Conservation (phyloP, 2,329 filamentous ascomycete species). For the Apiospora aurea region DNA sequence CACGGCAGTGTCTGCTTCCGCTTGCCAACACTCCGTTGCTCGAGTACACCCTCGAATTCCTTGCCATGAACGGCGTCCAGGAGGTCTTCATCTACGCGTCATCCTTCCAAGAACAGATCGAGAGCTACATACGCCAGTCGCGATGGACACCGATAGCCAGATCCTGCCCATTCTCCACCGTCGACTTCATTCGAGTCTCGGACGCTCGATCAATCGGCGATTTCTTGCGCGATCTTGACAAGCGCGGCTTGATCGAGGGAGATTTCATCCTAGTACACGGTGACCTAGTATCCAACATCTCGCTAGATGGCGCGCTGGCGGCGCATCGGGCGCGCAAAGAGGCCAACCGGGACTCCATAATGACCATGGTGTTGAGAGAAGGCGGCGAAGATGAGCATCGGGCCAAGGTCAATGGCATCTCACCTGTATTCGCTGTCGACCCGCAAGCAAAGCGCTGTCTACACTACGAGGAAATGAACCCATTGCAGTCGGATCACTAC, state of each 20-base stretch:
- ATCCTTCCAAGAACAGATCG: slow-evolving; percentile 84
- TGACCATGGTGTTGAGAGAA: slow-evolving; percentile 92
- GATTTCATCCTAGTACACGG: slow-evolving; percentile 95
- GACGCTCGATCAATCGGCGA: slow-evolving; percentile 89
- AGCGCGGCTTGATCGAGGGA: slow-evolving; percentile 81
- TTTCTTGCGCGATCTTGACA: slow-evolving; percentile 92
- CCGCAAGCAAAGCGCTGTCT: slow-evolving; percentile 80
- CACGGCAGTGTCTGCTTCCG: slow-evolving; percentile 81
- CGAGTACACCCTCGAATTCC: slow-evolving; percentile 96
- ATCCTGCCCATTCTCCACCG: slow-evolving; percentile 72
- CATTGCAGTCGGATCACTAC: slow-evolving; percentile 68
- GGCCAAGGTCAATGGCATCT: slow-evolving; percentile 77
- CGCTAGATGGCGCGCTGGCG: slow-evolving; percentile 79
- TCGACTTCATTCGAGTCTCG: slow-evolving; percentile 85
- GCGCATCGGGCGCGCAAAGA: slow-evolving; percentile 82
- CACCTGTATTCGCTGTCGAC: slow-evolving; percentile 87
- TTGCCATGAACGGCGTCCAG: slow-evolving; percentile 93
- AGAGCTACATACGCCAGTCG: slow-evolving; percentile 83
- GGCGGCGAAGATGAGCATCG: slow-evolving; percentile 74
- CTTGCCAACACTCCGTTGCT: slow-evolving; percentile 94
- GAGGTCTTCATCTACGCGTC: slow-evolving; percentile 94
- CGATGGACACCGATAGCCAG: slow-evolving; percentile 68
- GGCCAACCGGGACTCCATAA: slow-evolving; percentile 92
- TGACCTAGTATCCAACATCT: slow-evolving; percentile 88
- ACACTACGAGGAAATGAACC: slow-evolving; percentile 91